Evolutionary conservation across 2,329 filamentous ascomycete genomes (phyloP).

Genomic region (Aspergillus fijiensis): DNA sequence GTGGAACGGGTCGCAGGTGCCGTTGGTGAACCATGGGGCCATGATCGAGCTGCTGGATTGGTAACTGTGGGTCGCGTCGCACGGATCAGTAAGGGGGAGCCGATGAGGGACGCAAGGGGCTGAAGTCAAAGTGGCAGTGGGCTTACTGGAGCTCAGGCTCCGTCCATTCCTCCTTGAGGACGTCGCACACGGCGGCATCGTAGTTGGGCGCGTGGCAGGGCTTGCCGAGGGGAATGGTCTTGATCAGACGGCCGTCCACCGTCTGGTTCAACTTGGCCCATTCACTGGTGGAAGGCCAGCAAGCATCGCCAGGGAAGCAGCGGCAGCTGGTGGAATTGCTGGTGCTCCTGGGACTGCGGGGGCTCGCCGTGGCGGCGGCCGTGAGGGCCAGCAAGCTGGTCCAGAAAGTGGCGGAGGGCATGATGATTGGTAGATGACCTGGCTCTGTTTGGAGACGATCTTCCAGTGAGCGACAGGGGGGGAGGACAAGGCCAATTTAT

Average conservation of each 20-base stretch:
- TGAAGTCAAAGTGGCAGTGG: background rate
- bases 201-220: conserved; percentile 54
- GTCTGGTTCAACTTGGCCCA: conserved; percentile 49
- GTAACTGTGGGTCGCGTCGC: background rate
- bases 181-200: conserved; percentile 46
- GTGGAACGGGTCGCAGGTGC: conserved; percentile 15
- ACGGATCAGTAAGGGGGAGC: too few species aligned
- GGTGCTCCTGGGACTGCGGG: background rate
- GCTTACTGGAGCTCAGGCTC: conserved; percentile 48
- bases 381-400: conserved; percentile 4
- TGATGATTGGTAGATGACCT: background rate
- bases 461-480: background rate
- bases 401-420: background rate
- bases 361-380: background rate
- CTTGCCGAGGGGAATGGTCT: conserved; percentile 53
- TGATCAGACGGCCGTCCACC: conserved; percentile 52
- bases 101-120: background rate
- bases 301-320: conserved; percentile 4
- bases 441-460: background rate
- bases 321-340: conserved; percentile 2
- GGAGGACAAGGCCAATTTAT: background rate
- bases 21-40: conserved; percentile 16
- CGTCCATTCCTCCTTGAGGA: conserved; percentile 47
- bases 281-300: conserved; percentile 5
- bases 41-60: conserved; percentile 12